Evolutionary conservation across 192 early-diverging fungal species (phyloP).

Genomic region (Coemansia sp.): DNA sequence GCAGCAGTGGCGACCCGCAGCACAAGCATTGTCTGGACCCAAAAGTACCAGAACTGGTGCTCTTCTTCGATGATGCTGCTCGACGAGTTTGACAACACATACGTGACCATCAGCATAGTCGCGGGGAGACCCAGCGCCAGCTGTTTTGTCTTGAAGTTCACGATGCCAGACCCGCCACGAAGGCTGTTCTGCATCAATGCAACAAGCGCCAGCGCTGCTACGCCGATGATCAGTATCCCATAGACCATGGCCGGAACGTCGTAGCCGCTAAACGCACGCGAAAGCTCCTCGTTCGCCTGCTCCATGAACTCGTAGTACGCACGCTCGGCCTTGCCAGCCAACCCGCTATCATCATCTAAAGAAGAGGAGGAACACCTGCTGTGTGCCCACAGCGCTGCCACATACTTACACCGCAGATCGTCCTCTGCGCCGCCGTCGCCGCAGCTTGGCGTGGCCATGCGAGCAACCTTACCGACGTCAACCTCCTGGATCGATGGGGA

Average conservation of each 20-base stretch:
- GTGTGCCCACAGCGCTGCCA: constrained; percentile 27
- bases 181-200: constrained; percentile 17
- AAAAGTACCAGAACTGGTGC: constrained; percentile 74
- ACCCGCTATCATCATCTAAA: not conserved
- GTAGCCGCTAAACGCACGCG: constrained; percentile 46
- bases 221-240: constrained; percentile 33
- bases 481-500: constrained; percentile 14
- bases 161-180: constrained; percentile 7
- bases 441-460: not conserved
- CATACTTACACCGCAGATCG: constrained; percentile 37
- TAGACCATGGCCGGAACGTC: constrained; percentile 39
- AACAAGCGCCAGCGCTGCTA: constrained; percentile 12
- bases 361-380: not conserved
- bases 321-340: constrained; percentile 10
- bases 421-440: not conserved
- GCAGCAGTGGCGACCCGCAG: constrained; percentile 30
- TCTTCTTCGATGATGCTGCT: constrained; percentile 78
- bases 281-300: constrained; percentile 36
- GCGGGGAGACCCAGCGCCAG: constrained; percentile 22
- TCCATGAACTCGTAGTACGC: constrained; percentile 44
- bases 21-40: constrained; percentile 63
- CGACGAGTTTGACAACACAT: constrained; percentile 60
- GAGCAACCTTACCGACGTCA: not conserved
- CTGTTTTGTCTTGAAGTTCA: constrained; percentile 8
- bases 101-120: constrained; percentile 43